These are phyloP conservation scores for Microcyclosporella mali DNA, from an alignment of 2,329 filamentous ascomycete species.

Conservation along the genomic window DNA sequence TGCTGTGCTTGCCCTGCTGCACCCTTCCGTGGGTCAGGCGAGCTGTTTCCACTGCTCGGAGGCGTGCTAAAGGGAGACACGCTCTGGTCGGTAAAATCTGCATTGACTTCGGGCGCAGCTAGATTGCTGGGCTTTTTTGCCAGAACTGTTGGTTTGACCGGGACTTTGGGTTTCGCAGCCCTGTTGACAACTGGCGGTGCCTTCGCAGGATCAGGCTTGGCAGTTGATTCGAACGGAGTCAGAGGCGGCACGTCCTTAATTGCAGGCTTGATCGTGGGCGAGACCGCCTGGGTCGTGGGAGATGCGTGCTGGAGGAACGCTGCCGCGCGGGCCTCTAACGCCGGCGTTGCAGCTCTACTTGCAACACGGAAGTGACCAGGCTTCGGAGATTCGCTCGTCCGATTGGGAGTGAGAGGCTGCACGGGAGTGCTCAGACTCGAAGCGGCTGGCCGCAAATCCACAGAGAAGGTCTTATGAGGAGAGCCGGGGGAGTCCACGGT, in stretches of 20 bases:
- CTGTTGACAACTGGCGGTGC: conserved; percentile 72
- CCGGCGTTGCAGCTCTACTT: conserved; percentile 38
- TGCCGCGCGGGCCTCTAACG: conserved; percentile 35
- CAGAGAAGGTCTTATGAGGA: conserved; percentile 38
- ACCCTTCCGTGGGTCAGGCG: conserved; percentile 21
- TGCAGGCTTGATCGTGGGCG: conserved; percentile 1
- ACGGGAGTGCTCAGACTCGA: conserved; percentile 8
- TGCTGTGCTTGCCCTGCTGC: background rate
- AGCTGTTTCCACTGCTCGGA: conserved; percentile 63
- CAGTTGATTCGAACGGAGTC: conserved; percentile 1
- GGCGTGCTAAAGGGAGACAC: conserved; percentile 83
- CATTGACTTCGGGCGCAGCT: conserved; percentile 37
- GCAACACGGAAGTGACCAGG: conserved; percentile 32
- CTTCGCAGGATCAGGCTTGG: conserved; percentile 29
- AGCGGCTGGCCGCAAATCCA: conserved; percentile 12
- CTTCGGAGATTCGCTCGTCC: conserved; percentile 24
- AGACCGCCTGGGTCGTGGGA: too few species aligned
- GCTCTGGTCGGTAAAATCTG: conserved; percentile 37
- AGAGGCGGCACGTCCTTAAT: conserved; percentile 2
- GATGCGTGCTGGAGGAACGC: conserved; percentile 28
- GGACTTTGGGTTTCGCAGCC: conserved; percentile 67
- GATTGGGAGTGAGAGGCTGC: conserved; percentile 19
- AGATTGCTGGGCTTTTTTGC: conserved; percentile 22
- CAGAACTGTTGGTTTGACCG: conserved; percentile 28
- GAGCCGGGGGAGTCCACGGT: conserved; percentile 65